These are phyloP conservation scores for Colletotrichum sp. DNA, from an alignment of 2,329 filamentous ascomycete species.

Conservation along the genomic window DNA sequence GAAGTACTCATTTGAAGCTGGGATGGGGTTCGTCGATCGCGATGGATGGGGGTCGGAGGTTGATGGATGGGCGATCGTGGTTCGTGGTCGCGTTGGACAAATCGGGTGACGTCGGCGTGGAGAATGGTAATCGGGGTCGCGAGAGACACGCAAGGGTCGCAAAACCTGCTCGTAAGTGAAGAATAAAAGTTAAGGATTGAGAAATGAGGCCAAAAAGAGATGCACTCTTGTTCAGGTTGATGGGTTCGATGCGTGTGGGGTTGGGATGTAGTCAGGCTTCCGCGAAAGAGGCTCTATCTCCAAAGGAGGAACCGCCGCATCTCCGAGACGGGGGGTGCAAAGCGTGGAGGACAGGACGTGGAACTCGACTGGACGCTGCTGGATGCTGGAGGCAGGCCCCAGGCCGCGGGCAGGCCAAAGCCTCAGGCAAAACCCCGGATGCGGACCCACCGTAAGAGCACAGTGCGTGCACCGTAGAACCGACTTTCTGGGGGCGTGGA, in stretches of 20 bases:
- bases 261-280: conserved; percentile 22
- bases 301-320: conserved; percentile 17
- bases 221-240: conserved; percentile 11
- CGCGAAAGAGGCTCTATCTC: conserved; percentile 5
- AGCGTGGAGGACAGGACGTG: conserved; percentile 2
- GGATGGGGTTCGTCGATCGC: background rate
- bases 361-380: background rate
- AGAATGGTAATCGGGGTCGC: background rate
- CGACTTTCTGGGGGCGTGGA: background rate
- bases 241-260: conserved; percentile 17
- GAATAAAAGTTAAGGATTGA: background rate
- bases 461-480: background rate
- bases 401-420: background rate
- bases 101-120: conserved; percentile 20
- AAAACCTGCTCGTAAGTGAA: background rate
- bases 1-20: conserved; percentile 7
- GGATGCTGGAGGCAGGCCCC: background rate
- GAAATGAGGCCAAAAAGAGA: background rate
- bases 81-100: conserved; percentile 1
- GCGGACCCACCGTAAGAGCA: background rate
- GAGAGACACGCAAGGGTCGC: background rate
- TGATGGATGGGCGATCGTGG: background rate
- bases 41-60: background rate
- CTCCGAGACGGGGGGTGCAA: conserved; percentile 10
- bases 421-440: conserved; percentile 20